Conservation (phyloP, 2,329 filamentous ascomycete genomes). For the Cytospora schulzeri region DNA sequence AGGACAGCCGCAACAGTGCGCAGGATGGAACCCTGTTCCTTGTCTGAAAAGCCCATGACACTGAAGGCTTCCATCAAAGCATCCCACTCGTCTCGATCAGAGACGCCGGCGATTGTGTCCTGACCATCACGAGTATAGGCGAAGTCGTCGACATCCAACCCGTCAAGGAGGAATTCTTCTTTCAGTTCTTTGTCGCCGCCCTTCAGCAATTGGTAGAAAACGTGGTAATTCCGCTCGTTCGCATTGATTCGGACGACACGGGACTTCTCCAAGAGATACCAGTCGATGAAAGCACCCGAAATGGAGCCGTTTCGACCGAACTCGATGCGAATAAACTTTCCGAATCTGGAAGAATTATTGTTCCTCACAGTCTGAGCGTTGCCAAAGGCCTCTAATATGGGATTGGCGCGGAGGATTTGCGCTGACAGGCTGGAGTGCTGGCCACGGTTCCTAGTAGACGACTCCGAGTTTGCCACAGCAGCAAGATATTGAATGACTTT, state of each 20-base stretch:
- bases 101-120: slow-evolving; percentile 86
- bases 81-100: slow-evolving; percentile 89
- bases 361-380: slow-evolving; percentile 98
- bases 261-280: slow-evolving; percentile 98
- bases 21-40: slow-evolving; percentile 81
- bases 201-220: slow-evolving; percentile 93
- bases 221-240: slow-evolving; percentile 92
- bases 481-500: slow-evolving; percentile 99
- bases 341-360: slow-evolving; percentile 97
- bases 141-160: slow-evolving; percentile 81
- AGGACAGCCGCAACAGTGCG: slow-evolving; percentile 88
- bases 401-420: slow-evolving; percentile 93
- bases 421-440: slow-evolving; percentile 86
- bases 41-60: slow-evolving; percentile 88
- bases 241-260: slow-evolving; percentile 86
- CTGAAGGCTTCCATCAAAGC: slow-evolving; percentile 87
- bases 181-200: slow-evolving; percentile 77
- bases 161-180: slow-evolving; percentile 73
- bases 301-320: slow-evolving; percentile 89
- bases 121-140: slow-evolving; percentile 90
- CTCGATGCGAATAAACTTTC: slow-evolving; percentile 98
- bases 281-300: slow-evolving; percentile 94
- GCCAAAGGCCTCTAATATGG: slow-evolving; percentile 95
- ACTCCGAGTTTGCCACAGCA: slow-evolving; percentile 85
- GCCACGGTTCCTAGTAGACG: slow-evolving; percentile 61